Percentiles rank a stretch among this genome's conserved stretches.
phyloP scores from a whole-genome alignment of 1,284 basidiomycete species.

The Anthracocystis setariae region DNA sequence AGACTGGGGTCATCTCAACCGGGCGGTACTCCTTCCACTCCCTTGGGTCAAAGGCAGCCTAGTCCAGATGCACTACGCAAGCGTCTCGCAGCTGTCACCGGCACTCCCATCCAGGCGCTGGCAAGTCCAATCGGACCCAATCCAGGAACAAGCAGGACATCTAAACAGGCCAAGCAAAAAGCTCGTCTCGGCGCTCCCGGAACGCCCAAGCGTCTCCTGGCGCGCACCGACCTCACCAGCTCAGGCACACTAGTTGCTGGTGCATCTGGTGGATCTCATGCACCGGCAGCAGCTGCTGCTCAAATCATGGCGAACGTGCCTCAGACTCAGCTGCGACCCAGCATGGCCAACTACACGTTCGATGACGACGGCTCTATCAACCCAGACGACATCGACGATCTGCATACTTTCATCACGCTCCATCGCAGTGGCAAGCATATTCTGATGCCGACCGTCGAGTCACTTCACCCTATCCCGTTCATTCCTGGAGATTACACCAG shows the following conservation, averaged over 20 bases:
- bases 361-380: conserved; percentile 56
- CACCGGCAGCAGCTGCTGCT: conserved; percentile 21
- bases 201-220: conserved; percentile 38
- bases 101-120: conserved; percentile 31
- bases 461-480: conserved; percentile 48
- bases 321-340: conserved; percentile 24
- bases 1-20: conserved; percentile 41
- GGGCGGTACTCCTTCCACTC: conserved; percentile 37
- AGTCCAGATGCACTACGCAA: conserved; percentile 44
- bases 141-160: conserved; percentile 14
- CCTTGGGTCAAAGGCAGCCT: conserved; percentile 25
- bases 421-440: conserved; percentile 25
- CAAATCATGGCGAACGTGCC: conserved; percentile 31
- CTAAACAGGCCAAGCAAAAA: conserved; percentile 38
- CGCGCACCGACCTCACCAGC: conserved; percentile 15
- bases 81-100: conserved; percentile 39
- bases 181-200: conserved; percentile 42
- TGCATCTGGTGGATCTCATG: conserved; percentile 1
- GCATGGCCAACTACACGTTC: conserved; percentile 28
- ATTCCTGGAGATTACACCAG: conserved; percentile 28
- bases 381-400: conserved; percentile 46
- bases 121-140: conserved; percentile 29
- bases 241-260: conserved; percentile 24
- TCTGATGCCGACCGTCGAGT: conserved; percentile 51
- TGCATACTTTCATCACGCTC: conserved; percentile 47